Conservation (phyloP, 2,329 filamentous ascomycete species). For the Phialophora macrospora region DNA sequence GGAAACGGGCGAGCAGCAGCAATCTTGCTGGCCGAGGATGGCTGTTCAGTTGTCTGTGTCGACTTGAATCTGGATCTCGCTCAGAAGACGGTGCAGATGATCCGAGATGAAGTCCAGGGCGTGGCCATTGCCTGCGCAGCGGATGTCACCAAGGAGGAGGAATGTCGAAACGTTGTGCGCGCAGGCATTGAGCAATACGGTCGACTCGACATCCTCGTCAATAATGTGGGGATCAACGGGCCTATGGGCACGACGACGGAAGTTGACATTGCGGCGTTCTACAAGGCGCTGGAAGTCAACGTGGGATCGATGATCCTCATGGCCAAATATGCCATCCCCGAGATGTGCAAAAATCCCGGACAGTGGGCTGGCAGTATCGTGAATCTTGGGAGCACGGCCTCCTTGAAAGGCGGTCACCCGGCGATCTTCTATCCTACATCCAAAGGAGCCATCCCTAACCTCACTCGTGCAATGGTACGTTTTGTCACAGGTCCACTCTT, state of each 20-base stretch:
- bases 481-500: background rate
- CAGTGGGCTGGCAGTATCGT: conserved; percentile 53
- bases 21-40: conserved; percentile 64
- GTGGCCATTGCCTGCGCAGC: background rate
- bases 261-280: conserved; percentile 64
- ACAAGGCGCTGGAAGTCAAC: conserved; percentile 63
- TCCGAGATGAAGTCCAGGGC: conserved; percentile 42
- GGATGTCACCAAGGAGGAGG: background rate
- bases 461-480: conserved; percentile 59
- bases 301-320: conserved; percentile 69
- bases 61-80: conserved; percentile 59
- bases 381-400: conserved; percentile 67
- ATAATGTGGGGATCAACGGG: conserved; percentile 52
- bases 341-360: conserved; percentile 60
- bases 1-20: conserved; percentile 65
- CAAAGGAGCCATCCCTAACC: conserved; percentile 60
- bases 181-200: background rate
- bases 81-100: conserved; percentile 59
- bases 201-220: background rate
- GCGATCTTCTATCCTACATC: conserved; percentile 59
- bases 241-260: conserved; percentile 63
- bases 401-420: conserved; percentile 58
- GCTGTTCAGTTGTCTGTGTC: conserved; percentile 63
- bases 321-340: conserved; percentile 65
- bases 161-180: background rate